phyloP scores from a whole-genome alignment of 2,329 filamentous ascomycete genomes.

The Westerdykella ornata region DNA sequence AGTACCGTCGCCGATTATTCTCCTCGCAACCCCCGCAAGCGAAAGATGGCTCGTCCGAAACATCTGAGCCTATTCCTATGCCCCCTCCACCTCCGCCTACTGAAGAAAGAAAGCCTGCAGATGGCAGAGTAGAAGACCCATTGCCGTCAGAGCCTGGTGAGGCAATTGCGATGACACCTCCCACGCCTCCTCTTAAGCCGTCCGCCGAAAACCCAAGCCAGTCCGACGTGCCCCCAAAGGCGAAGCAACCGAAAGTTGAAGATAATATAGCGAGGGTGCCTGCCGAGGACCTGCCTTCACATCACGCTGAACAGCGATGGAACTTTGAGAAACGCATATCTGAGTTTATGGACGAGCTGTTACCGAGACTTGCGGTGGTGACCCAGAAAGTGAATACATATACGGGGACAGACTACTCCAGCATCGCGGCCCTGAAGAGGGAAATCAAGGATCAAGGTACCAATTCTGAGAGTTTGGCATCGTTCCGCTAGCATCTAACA shows the following conservation, averaged over 20 bases:
- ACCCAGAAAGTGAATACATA: slow-evolving; percentile 87
- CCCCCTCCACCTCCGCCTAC: slow-evolving; percentile 1
- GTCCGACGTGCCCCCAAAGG: no score
- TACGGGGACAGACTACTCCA: slow-evolving; percentile 77
- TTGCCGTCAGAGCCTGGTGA: slow-evolving; percentile 5
- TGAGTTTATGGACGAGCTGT: slow-evolving; percentile 78
- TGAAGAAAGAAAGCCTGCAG: slow-evolving; percentile 4
- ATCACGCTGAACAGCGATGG: slow-evolving; percentile 49
- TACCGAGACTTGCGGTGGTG: slow-evolving; percentile 76
- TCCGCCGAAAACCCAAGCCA: background rate
- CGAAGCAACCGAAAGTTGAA: slow-evolving; percentile 5
- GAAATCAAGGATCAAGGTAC: slow-evolving; percentile 64
- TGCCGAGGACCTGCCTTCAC: slow-evolving; percentile 46
- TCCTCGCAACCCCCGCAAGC: slow-evolving; percentile 17
- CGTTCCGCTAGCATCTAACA: slow-evolving; percentile 6
- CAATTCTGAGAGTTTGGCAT: background rate
- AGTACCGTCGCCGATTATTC: slow-evolving; percentile 14
- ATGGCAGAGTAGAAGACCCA: slow-evolving; percentile 4
- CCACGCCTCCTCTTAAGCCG: background rate
- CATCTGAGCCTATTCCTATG: slow-evolving; percentile 6
- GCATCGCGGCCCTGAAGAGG: slow-evolving; percentile 77
- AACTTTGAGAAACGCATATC: slow-evolving; percentile 57
- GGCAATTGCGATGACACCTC: background rate
- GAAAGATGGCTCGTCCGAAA: slow-evolving; percentile 14
- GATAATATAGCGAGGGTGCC: slow-evolving; percentile 30